phyloP scores from a whole-genome alignment of 2,329 filamentous ascomycete genomes.

The Plectosphaerella cucumerina region DNA sequence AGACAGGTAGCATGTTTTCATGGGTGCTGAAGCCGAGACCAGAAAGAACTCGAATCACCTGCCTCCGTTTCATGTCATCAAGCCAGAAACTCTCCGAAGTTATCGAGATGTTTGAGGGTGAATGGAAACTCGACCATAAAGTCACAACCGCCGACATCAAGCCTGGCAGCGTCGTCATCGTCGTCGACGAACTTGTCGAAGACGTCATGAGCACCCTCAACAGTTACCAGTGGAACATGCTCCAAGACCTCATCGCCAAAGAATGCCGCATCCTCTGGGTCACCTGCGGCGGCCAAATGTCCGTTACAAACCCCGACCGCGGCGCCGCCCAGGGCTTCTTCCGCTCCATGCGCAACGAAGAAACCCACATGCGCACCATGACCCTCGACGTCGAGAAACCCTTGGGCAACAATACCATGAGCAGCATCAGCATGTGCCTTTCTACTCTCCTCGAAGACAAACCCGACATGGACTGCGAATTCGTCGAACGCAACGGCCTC shows the following conservation, averaged over 20 bases:
- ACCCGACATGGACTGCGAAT: constrained; percentile 6
- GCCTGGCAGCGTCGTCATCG: constrained; percentile 66
- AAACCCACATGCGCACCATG: constrained; percentile 8
- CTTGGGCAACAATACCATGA: not conserved
- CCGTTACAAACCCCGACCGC: constrained; percentile 8
- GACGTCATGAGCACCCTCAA: constrained; percentile 31
- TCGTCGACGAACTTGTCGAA: constrained; percentile 78
- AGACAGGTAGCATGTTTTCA: no score
- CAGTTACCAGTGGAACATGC: not conserved
- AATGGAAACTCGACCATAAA: no score
- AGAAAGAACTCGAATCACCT: no score
- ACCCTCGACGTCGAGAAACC: constrained; percentile 5
- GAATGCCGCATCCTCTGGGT: constrained; percentile 13
- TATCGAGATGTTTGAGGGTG: no score
- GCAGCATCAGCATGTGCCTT: constrained; percentile 1
- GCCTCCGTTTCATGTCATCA: no score
- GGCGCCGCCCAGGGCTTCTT: constrained; percentile 10
- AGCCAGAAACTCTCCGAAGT: no score
- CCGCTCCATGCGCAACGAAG: constrained; percentile 13
- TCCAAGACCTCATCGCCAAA: constrained; percentile 9
- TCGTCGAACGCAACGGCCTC: constrained; percentile 2
- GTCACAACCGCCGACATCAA: no score
- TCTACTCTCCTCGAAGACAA: not conserved
- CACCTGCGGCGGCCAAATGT: constrained; percentile 7
- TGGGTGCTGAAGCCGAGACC: no score